These are phyloP conservation scores for Psilocybe mexicana DNA, from an alignment of 1,284 basidiomycete genomes.

Conservation along the genomic window DNA sequence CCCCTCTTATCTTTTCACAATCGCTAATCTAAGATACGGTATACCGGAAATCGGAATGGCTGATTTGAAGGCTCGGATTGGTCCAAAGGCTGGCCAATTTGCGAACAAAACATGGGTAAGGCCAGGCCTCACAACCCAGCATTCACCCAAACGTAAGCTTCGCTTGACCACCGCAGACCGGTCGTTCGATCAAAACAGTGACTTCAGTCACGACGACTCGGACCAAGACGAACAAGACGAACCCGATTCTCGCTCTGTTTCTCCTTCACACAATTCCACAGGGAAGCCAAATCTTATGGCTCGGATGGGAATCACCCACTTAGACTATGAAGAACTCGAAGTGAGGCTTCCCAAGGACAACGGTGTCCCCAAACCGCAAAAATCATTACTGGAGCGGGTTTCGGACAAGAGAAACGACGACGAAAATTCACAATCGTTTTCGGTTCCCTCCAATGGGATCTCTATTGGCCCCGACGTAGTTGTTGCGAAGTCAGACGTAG, in stretches of 20 bases:
- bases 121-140: constrained; percentile 11
- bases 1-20: not conserved
- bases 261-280: not conserved
- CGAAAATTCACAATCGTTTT: not conserved
- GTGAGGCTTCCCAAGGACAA: not conserved
- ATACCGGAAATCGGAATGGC: constrained; percentile 4
- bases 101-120: constrained; percentile 17
- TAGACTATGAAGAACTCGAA: not conserved
- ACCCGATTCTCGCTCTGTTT: not conserved
- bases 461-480: not conserved
- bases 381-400: not conserved
- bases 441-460: not conserved
- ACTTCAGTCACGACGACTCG: constrained; percentile 6
- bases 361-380: not conserved
- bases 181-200: constrained; percentile 3
- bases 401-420: not conserved
- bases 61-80: constrained; percentile 14
- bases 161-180: not conserved
- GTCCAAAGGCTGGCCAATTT: constrained; percentile 12
- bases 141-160: not conserved
- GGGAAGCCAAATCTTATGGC: not conserved
- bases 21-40: not conserved
- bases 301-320: not conserved
- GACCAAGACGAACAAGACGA: not conserved
- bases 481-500: not conserved